These are phyloP conservation scores for Cenchrus purpureus DNA, from an alignment of 176 grass and related monocot species.

Conservation along the genomic window DNA sequence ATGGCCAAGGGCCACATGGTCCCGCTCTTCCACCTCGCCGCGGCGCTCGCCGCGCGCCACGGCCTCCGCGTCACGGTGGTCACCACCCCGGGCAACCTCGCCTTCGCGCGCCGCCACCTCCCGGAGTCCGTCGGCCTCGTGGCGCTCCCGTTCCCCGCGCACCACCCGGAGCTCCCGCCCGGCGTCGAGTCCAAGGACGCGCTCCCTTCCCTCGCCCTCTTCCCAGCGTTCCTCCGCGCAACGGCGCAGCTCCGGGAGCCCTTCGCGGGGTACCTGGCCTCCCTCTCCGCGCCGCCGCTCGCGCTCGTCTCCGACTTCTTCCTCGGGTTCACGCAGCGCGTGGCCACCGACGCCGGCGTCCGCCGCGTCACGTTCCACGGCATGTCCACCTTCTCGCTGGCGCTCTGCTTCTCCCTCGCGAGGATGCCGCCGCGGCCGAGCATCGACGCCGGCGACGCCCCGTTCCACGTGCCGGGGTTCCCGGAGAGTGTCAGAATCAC, in stretches of 20 bases:
- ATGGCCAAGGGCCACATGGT: no score
- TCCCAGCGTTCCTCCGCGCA: constrained; percentile 58
- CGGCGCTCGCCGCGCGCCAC: no score
- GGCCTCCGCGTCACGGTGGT: no score
- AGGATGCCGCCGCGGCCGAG: constrained; percentile 20
- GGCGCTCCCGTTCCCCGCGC: constrained; percentile 48
- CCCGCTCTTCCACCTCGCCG: no score
- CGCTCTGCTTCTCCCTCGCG: constrained; percentile 47
- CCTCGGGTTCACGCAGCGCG: constrained; percentile 50
- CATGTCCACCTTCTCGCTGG: constrained; percentile 65
- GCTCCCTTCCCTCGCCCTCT: constrained; percentile 44
- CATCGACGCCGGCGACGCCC: background rate
- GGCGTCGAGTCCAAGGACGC: constrained; percentile 60
- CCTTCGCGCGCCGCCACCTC: no score
- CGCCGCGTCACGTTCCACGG: constrained; percentile 58
- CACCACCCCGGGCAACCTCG: no score
- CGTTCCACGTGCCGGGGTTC: no score
- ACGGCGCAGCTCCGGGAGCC: constrained; percentile 56
- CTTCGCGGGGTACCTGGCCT: constrained; percentile 49
- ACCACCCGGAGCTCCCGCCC: constrained; percentile 25
- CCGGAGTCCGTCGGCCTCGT: no score
- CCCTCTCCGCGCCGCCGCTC: constrained; percentile 36
- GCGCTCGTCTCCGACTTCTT: constrained; percentile 77
- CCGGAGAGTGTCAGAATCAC: no score
- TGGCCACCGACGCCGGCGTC: constrained; percentile 29